Evolutionary conservation across 371 early-diverging fungal genomes (phyloP), one percentile per base, ranked within the genome.

Genomic region (Cokeromyces recurvatus): DNA sequence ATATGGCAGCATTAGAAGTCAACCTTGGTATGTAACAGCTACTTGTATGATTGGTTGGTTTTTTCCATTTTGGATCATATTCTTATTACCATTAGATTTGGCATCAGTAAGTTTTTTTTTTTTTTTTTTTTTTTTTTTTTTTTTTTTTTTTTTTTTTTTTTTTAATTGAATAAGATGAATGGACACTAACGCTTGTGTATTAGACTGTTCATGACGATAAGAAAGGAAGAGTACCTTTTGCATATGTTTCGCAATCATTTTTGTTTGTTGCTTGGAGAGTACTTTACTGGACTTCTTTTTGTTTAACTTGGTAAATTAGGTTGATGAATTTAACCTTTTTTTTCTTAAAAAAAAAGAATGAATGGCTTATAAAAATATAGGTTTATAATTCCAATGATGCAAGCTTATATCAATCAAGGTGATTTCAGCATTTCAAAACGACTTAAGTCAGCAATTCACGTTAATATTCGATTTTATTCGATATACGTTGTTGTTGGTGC

Each of bases 271-370:
- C 91, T 38, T 96, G 97, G 97, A 66, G 84, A 21, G 68, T 75
- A 0, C 74, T 92, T 20, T 96, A 96, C 68, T 96, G 97, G 97
- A 85, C 84, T 24, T 85, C 87, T 48, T 95, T 94, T 64, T 75
- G 77, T 46, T 69, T 94, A 42, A 92, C 92, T 27, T 94, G 92
- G 92, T 86, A 77, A 48, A 22, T 47, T 37, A 9, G 7, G 27
- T 17, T 12, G 17, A 15, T 49, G 6, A 1, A 32, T 12, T 11
- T 43, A 17, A 43, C 20, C 20, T 38, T 20, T n/a, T 17, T 12
- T 34, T 34, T 11, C 14, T 15, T 34, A 4, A 34, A 34, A 14
- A n/a, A 5, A 27, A 27, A n/a, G 4, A 6, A n/a, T 34, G 11
- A 4, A 10, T 4, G n/a, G 15, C 16, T 10, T 39, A 38, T 31